phyloP scores from a whole-genome alignment of 331 rosid species.

The Acacia pycnantha region DNA sequence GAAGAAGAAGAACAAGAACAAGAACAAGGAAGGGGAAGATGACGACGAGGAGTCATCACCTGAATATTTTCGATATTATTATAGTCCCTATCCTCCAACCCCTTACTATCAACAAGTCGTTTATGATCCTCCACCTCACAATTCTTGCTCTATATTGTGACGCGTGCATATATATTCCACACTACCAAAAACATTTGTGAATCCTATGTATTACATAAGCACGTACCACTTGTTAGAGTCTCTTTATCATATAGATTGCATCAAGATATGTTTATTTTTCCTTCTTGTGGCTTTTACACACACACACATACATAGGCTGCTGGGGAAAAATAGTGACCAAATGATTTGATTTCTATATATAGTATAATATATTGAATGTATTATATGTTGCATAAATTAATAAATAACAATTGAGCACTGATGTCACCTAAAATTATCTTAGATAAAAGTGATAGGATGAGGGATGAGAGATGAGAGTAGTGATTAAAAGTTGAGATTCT shows the following conservation, averaged over 20 bases:
- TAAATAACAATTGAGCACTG: not conserved
- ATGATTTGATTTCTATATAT: not conserved
- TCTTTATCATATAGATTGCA: too few species aligned
- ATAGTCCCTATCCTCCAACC: not conserved
- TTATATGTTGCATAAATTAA: too few species aligned
- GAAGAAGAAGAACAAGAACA: not conserved
- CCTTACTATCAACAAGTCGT: not conserved
- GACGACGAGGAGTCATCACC: too few species aligned
- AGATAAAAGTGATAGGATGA: too few species aligned
- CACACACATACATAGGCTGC: too few species aligned
- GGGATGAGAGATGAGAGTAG: not conserved
- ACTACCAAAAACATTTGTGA: not conserved
- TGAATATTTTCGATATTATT: too few species aligned
- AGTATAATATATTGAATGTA: not conserved
- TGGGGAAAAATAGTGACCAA: not conserved
- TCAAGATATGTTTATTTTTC: not conserved
- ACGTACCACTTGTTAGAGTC: not conserved
- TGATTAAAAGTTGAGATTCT: not conserved
- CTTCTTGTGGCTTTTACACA: not conserved
- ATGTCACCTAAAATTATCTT: not conserved
- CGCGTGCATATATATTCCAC: not conserved
- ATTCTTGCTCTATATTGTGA: slow-evolving; percentile 22
- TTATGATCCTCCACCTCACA: slow-evolving; percentile 18
- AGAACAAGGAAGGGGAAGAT: not conserved
- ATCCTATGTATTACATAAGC: not conserved